phyloP scores from a whole-genome alignment of 2,329 filamentous ascomycete genomes.

The Madurella mycetomatis region DNA sequence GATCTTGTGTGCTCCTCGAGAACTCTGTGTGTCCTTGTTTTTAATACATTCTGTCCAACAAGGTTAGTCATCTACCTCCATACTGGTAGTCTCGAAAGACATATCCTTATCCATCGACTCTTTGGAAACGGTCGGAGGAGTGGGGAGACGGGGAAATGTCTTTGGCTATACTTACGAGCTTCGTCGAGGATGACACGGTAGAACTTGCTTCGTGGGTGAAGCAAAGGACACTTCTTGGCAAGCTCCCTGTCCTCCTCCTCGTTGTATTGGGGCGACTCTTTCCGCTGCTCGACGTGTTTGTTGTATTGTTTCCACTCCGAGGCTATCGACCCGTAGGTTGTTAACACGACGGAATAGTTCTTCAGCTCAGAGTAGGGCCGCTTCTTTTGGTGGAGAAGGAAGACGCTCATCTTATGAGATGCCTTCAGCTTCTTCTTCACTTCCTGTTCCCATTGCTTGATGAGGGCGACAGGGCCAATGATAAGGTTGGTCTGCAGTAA shows the following conservation, averaged over 20 bases:
- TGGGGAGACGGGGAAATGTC: no score
- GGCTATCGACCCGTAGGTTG: conserved; percentile 70
- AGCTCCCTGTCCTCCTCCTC: conserved; percentile 33
- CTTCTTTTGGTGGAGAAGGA: conserved; percentile 63
- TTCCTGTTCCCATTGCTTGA: conserved; percentile 82
- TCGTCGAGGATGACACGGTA: conserved; percentile 73
- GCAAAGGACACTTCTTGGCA: conserved; percentile 46
- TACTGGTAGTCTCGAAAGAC: no score
- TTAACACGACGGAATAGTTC: conserved; percentile 69
- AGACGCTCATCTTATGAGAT: conserved; percentile 57
- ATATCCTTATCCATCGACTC: no score
- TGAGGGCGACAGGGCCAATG: conserved; percentile 71
- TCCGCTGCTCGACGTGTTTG: conserved; percentile 46
- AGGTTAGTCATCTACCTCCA: no score
- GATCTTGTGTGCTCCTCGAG: conserved; percentile 56
- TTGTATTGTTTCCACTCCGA: conserved; percentile 62
- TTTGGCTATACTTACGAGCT: conserved; percentile 40
- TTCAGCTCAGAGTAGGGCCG: conserved; percentile 58
- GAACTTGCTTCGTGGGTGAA: conserved; percentile 58
- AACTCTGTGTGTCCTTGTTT: conserved; percentile 60
- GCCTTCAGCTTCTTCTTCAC: conserved; percentile 64
- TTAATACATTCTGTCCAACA: conserved; percentile 59
- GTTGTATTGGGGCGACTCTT: conserved; percentile 32
- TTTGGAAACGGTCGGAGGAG: no score
- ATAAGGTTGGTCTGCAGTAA: conserved; percentile 64